Base-by-base conservation (phyloP, 257 asterid species). In the Pogostemon cablin region DNA sequence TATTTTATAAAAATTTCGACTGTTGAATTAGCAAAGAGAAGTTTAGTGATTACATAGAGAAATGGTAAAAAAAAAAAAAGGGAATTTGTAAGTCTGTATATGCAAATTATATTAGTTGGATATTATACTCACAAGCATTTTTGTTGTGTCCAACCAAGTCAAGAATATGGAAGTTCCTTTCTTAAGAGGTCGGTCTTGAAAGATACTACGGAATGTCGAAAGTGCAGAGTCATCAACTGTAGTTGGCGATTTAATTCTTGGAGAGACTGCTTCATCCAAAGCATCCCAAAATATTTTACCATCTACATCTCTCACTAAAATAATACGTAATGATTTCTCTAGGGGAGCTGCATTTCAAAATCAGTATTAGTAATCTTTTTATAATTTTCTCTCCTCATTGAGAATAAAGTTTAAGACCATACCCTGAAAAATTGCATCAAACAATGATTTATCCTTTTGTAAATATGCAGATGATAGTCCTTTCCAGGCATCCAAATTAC, bases 271-370 rank as follows among this genome's bases (percentile, higher is more conserved):
- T 63, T 89, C 97, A 74, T 86, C 87, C 79, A 93, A 84, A 60
- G 98, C 97, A 70, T 89, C 96, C 97, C 98, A 89, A 72, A 91
- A 93, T 48, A 91, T 89, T 84, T 89, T 93, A 43, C 97, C 98
- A 73, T 88, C 97, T 49, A 91, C 82, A 68, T 91, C 96, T 81
- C 99, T 86, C 34, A 89, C 97, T 69, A 93, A 82, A 74, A 84
- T 80, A 71, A 93, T 89, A 55, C 82, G 90, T 48, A 93, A 79
- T 37, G 97, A 87, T 75, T 93, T 93, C 82, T 93, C 96, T 17
- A 78, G 49, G 74, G 95, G 76, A 79, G 89, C 97, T 93, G 96
- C 87, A 83, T 9, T 81, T 50, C 65, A 44, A 41, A 47, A 67
- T 65, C 62, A 80, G n/a, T 58, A 58, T 59, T 12, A 49, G 59